Evolutionary conservation across 176 grass and related monocot genomes (phyloP).

Genomic region (Carex pumila): DNA sequence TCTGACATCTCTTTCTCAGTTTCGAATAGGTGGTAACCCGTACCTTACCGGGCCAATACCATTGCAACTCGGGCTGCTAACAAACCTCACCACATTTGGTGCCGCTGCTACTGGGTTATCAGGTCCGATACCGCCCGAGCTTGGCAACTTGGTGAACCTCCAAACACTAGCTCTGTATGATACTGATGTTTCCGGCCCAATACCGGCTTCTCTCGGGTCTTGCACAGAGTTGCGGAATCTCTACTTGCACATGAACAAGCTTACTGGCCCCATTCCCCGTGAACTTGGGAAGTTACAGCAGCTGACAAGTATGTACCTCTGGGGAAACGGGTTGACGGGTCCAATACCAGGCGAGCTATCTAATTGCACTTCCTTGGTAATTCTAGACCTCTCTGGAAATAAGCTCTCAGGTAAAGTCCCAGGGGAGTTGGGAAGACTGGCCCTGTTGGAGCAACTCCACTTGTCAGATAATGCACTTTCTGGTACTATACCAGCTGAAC

Average conservation of each 20-base stretch:
- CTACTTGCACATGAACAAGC: conserved; percentile 86
- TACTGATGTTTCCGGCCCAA: conserved; percentile 54
- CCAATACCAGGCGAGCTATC: conserved; percentile 64
- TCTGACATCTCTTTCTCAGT: conserved; percentile 69
- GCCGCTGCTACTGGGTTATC: conserved; percentile 75
- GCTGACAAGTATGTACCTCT: conserved; percentile 81
- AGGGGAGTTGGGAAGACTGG: conserved; percentile 43
- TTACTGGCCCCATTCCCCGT: conserved; percentile 48
- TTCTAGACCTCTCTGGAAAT: conserved; percentile 75
- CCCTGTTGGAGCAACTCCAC: conserved; percentile 65
- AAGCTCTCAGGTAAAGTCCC: conserved; percentile 60
- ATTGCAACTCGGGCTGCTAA: conserved; percentile 47
- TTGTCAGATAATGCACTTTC: conserved; percentile 73
- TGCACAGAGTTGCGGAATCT: conserved; percentile 78
- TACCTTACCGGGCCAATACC: conserved; percentile 55
- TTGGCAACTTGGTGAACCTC: conserved; percentile 69
- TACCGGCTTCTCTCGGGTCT: conserved; percentile 57
- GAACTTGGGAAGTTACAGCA: conserved; percentile 71
- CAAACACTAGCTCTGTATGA: conserved; percentile 78
- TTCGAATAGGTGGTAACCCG: conserved; percentile 78
- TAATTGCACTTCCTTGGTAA: conserved; percentile 53
- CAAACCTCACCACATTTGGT: conserved; percentile 92
- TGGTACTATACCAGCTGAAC: conserved; percentile 41
- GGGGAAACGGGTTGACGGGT: conserved; percentile 59
- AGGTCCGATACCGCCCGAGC: conserved; percentile 60